These are phyloP conservation scores for Solanum pimpinellifolium DNA, from an alignment of 257 asterid species.

Conservation along the genomic window DNA sequence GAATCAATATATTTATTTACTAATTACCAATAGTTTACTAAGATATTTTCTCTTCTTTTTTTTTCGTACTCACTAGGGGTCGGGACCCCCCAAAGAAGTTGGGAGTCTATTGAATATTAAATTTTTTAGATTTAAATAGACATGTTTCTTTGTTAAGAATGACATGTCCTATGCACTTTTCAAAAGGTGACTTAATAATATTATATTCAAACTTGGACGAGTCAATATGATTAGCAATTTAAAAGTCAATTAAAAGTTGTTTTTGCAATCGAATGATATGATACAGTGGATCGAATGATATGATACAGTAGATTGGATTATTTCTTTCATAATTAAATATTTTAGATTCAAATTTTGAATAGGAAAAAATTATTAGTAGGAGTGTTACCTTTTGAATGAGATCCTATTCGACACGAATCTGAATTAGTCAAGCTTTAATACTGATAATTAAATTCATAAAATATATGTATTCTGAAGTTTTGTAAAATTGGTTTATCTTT, in stretches of 20 bases:
- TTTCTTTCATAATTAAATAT: too few species aligned
- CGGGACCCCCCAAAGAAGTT: background rate
- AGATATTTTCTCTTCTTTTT: background rate
- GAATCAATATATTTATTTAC: background rate
- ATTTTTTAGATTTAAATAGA: background rate
- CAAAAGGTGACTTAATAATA: background rate
- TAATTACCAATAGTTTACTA: background rate
- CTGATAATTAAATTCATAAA: background rate
- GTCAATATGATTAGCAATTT: background rate
- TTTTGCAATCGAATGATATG: too few species aligned
- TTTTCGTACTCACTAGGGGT: background rate
- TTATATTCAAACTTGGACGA: background rate
- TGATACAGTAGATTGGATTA: fast-evolving
- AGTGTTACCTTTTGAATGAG: background rate
- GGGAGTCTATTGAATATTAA: background rate
- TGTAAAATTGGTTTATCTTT: background rate
- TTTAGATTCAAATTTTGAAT: too few species aligned
- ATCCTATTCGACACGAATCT: background rate
- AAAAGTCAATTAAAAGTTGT: background rate
- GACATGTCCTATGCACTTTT: background rate
- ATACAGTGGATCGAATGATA: too few species aligned
- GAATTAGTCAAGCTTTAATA: background rate
- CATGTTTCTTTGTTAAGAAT: background rate
- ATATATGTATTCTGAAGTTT: background rate
- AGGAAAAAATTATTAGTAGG: background rate